Conservation (phyloP, 495 filamentous ascomycete genomes). For the Aspergillus carlsbadensis region DNA sequence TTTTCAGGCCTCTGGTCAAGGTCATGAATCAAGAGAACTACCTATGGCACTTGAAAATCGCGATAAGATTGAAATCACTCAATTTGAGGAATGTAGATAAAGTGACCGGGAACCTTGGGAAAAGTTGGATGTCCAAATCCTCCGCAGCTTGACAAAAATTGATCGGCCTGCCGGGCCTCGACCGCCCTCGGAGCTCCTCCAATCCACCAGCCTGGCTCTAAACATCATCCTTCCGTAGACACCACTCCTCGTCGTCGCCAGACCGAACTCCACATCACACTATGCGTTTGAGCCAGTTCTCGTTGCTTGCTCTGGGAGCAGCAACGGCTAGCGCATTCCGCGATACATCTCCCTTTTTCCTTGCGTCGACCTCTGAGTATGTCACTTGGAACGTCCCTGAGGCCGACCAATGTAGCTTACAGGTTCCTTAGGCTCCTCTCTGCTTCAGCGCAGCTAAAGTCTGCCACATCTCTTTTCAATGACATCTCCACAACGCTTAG, state of each 20-base stretch:
- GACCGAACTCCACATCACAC: slow-evolving; percentile 28
- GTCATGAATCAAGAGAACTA: background rate
- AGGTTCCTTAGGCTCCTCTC: slow-evolving; percentile 40
- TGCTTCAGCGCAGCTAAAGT: slow-evolving; percentile 43
- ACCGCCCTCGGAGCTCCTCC: slow-evolving; percentile 26
- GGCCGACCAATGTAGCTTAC: slow-evolving; percentile 27
- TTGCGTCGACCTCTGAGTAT: slow-evolving; percentile 78
- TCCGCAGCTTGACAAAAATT: background rate
- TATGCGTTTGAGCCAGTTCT: slow-evolving; percentile 62
- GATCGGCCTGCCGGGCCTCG: slow-evolving; percentile 19
- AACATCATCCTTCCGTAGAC: slow-evolving; percentile 18
- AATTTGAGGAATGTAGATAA: background rate
- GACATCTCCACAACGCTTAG: slow-evolving; percentile 47
- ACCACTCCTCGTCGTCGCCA: slow-evolving; percentile 8
- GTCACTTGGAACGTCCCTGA: slow-evolving; percentile 26
- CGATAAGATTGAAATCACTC: background rate
- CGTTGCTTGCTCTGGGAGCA: slow-evolving; percentile 61
- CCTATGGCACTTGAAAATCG: background rate
- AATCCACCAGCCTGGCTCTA: slow-evolving; percentile 21
- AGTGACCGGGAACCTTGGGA: slow-evolving; percentile 1
- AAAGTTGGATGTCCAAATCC: slow-evolving; percentile 10
- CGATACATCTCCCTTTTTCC: slow-evolving; percentile 83
- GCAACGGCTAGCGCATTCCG: slow-evolving; percentile 67
- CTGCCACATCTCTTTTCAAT: slow-evolving; percentile 36
- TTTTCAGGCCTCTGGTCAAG: background rate